Base-by-base conservation (phyloP, 2,329 filamentous ascomycete genomes). In the Cordyceps farinosa region DNA sequence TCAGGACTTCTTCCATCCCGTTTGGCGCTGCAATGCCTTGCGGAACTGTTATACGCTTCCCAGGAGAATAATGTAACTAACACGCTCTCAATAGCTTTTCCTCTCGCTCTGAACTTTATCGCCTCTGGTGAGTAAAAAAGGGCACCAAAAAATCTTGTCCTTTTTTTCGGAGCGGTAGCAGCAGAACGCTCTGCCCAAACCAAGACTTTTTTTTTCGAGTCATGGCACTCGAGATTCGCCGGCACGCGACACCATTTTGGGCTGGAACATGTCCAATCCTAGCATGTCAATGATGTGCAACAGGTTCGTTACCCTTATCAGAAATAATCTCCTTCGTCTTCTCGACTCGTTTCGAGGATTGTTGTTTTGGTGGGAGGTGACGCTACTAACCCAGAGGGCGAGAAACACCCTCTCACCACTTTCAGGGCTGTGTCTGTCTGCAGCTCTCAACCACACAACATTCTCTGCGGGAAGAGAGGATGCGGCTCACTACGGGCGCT, bases 401-500 rank as follows among this genome's bases (percentile, higher is more conserved):
- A 30, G n/a, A 27, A 45, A 53, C 58, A 22, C 36, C 30, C 38
- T 40, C 38, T 44, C 13, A 17, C 13, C 13, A 60, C 34, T 22
- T 17, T 30, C 27, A 36, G 47, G 58, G 47, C 17, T 30, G n/a
- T 61, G n/a, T 61, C 13, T 34, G 38, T 22, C 17, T 45, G 36
- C 29, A 27, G 11, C 51, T 48, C 42, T 22, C 8, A 36, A 17
- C 44, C 29, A 40, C 22, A 11, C 50, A 44, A 61, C 40, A 45
- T 64, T 61, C 50, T 64, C 62, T 55, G 68, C 67, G 71, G 66
- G 71, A 67, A 69, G 70, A 73, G 74, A 74, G 73, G 77, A 80
- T 81, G 84, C 80, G 85, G 85, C 84, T 92, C 90, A 92, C 90
- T 92, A 91, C 90, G 90, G 90, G 90, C 88, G 90, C 90, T 70